phyloP scores from a whole-genome alignment of 441 rosid genomes.

The Adansonia rubrostipa region DNA sequence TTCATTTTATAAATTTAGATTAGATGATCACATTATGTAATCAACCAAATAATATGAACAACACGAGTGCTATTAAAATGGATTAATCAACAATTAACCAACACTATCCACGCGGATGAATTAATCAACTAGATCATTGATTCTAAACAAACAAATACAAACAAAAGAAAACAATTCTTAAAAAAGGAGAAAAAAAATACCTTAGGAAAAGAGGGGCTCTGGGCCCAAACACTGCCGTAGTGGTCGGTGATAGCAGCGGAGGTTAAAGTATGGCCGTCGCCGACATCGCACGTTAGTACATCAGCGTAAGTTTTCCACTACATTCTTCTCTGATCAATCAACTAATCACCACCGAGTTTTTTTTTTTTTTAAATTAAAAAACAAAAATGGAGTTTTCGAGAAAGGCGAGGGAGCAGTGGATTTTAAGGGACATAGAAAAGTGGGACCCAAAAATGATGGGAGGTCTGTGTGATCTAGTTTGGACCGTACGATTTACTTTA shows the following conservation, averaged over 20 bases:
- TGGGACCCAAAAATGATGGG: background rate
- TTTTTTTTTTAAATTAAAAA: too few species aligned
- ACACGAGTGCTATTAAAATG: background rate
- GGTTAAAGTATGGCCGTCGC: conserved; percentile 46
- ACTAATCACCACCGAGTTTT: background rate
- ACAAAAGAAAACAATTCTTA: background rate
- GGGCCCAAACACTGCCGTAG: conserved; percentile 89
- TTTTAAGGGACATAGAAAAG: background rate
- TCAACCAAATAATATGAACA: background rate
- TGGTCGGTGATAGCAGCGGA: conserved; percentile 82
- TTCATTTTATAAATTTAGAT: background rate
- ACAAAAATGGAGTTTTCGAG: too few species aligned
- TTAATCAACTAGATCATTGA: background rate
- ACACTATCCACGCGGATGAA: background rate
- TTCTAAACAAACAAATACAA: background rate
- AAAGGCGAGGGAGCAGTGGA: too few species aligned
- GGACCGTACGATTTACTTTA: background rate
- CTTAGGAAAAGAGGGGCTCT: conserved; percentile 75
- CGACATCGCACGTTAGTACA: conserved; percentile 83
- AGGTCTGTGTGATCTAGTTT: background rate
- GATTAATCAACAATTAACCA: background rate
- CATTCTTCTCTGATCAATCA: conserved; percentile 43
- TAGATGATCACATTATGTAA: background rate
- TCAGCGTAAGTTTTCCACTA: conserved; percentile 91
- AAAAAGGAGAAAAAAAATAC: conserved; percentile 21